These are phyloP conservation scores for Cyclocybe aegerita DNA, from an alignment of 768 basidiomycete genomes.

Conservation along the genomic window DNA sequence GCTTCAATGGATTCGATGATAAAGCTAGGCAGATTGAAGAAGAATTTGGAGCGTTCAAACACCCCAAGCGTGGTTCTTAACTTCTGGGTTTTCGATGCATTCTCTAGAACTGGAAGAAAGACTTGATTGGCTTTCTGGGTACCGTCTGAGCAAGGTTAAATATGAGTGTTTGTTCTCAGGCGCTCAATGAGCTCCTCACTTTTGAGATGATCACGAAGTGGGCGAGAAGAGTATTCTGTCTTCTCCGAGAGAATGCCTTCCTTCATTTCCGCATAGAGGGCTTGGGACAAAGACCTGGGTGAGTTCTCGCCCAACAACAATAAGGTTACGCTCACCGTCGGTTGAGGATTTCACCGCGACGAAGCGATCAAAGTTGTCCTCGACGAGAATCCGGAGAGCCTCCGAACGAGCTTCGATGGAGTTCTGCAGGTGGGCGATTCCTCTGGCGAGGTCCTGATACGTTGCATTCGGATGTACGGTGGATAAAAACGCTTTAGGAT, in stretches of 20 bases:
- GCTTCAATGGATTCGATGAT: constrained; percentile 88
- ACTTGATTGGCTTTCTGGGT: constrained; percentile 93
- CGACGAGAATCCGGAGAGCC: constrained; percentile 92
- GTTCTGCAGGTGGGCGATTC: constrained; percentile 68
- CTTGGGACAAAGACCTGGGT: constrained; percentile 37
- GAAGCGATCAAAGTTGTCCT: constrained; percentile 97
- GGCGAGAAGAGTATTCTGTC: constrained; percentile 81
- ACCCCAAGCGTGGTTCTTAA: constrained; percentile 90
- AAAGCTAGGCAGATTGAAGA: constrained; percentile 95
- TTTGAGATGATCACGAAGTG: constrained; percentile 82
- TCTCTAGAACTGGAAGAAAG: constrained; percentile 94
- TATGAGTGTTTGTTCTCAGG: constrained; percentile 2
- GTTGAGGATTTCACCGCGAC: constrained; percentile 96
- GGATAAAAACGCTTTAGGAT: constrained; percentile 91
- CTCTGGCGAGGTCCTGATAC: constrained; percentile 84
- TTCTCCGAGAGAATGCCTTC: constrained; percentile 77
- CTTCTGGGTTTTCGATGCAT: constrained; percentile 91
- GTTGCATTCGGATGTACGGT: constrained; percentile 93
- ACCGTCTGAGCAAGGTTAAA: constrained; percentile 54
- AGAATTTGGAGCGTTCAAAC: constrained; percentile 96
- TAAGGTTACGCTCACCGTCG: constrained; percentile 60
- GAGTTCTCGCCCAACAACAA: background rate
- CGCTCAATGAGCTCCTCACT: constrained; percentile 42
- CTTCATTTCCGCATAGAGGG: constrained; percentile 89
- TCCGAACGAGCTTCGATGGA: constrained; percentile 91